These are phyloP conservation scores for Zychaea mexicana DNA, from an alignment of 371 early-diverging fungal species.

Conservation along the genomic window DNA sequence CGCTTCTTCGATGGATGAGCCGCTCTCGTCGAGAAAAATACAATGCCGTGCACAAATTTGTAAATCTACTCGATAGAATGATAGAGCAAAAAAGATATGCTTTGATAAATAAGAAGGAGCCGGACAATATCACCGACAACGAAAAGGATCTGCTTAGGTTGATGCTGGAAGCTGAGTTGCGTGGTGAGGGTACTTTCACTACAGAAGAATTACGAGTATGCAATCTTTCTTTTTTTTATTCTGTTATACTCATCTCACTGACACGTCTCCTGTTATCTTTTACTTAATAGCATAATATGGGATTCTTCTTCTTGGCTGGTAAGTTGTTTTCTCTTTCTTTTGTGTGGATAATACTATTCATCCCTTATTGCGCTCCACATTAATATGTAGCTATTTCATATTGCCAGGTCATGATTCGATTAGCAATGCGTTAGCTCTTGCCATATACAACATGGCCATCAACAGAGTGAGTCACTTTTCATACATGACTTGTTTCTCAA, in stretches of 20 bases:
- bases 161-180: constrained; percentile 36
- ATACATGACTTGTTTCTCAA: background rate
- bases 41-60: constrained; percentile 4
- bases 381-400: too few relatives aligned
- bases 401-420: constrained; percentile 37
- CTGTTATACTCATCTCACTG: background rate
- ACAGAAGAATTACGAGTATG: constrained; percentile 25
- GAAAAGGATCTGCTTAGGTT: constrained; percentile 40
- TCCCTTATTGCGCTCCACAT: background rate
- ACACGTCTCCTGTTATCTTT: background rate
- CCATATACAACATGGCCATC: constrained; percentile 29
- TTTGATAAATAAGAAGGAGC: background rate
- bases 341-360: background rate
- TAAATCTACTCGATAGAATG: constrained; percentile 1
- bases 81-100: background rate
- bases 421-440: constrained; percentile 20
- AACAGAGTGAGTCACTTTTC: background rate
- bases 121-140: constrained; percentile 5
- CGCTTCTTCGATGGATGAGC: background rate
- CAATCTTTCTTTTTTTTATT: background rate
- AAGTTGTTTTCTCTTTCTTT: background rate
- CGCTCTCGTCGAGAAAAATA: background rate
- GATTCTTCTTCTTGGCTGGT: constrained; percentile 20
- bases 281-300: background rate
- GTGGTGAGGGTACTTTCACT: constrained; percentile 15